These are phyloP conservation scores for Periconia digitata DNA, from an alignment of 2,329 filamentous ascomycete species.

Conservation along the genomic window DNA sequence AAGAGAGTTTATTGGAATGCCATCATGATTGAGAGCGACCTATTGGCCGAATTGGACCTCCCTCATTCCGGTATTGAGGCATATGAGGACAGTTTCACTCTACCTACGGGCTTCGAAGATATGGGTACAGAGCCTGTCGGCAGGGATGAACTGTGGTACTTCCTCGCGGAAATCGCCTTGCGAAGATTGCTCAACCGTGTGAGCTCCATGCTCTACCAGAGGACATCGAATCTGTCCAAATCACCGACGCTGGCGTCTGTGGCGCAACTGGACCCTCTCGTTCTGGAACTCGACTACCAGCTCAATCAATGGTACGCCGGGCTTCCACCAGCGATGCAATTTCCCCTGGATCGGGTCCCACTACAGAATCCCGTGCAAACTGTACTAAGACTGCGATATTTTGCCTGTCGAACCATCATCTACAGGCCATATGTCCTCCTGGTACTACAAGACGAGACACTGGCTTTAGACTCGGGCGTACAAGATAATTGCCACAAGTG, in stretches of 20 bases:
- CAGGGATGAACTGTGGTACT: constrained; percentile 82
- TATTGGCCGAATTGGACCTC: constrained; percentile 76
- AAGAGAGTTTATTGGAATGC: constrained; percentile 85
- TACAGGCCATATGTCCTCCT: constrained; percentile 81
- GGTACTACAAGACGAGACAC: constrained; percentile 75
- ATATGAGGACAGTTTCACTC: constrained; percentile 76
- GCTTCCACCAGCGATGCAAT: constrained; percentile 72
- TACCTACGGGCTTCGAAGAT: constrained; percentile 75
- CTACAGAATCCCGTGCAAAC: constrained; percentile 76
- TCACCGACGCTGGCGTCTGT: constrained; percentile 61
- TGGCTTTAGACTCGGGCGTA: constrained; percentile 70
- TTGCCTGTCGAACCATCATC: constrained; percentile 83
- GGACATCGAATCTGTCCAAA: constrained; percentile 51
- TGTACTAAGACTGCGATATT: constrained; percentile 76
- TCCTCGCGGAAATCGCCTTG: constrained; percentile 78
- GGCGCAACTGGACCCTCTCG: constrained; percentile 73
- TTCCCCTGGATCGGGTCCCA: constrained; percentile 69
- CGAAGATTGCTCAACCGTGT: constrained; percentile 76
- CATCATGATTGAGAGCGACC: constrained; percentile 72
- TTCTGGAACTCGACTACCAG: constrained; percentile 79
- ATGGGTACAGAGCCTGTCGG: constrained; percentile 67
- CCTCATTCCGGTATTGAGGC: constrained; percentile 82
- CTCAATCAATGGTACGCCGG: constrained; percentile 83
- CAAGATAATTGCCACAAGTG: constrained; percentile 80
- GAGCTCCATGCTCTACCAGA: constrained; percentile 77